Base-by-base conservation (phyloP, 345 rosid species). In the Jatropha curcas region DNA sequence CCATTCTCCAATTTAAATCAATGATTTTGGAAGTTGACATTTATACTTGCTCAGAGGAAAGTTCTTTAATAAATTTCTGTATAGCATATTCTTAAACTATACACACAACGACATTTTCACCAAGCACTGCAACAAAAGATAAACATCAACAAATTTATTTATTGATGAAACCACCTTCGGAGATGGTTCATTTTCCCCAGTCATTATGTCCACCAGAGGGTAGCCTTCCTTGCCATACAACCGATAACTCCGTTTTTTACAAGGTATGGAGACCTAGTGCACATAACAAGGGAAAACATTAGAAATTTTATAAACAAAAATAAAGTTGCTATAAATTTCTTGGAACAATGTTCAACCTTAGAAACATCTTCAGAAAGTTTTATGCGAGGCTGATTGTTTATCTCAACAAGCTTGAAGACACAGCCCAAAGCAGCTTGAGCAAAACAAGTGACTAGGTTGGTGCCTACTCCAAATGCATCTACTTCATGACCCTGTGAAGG, bases 331-430 rank as follows among this genome's bases (percentile, higher is more conserved):
- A 35, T 24, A 56, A 77, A 59, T 35, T 74, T 56, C 31, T 71
- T 31, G 41, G 53, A 55, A 5, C 48, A 35, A 3, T 14, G 71
- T 30, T 79, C 56, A 68, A 95, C 99, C 98, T 92, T 95, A 28
- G 99, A 82, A 79, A 95, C 94, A 79, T 95, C 98, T 84, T 95
- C 98, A n/a, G 99, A 95, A 25, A 95, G 97, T 83, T 95, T 95
- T 77, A 95, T 95, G 63, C 97, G 93, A 71, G 98, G 99, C 82
- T 92, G 92, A 70, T 76, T 80, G 53, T 91, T 90, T 70, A 95
- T 92, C 83, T 95, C 99, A 51, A 95, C 99, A 59, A 95, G 97
- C 86, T 95, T 92, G 86, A 95, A 95, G 67, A 95, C 99, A 76
- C 98, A 92, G 52, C 99, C 98, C 77, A 95, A 70, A 39, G 99